A percentile compares a stretch with the other conserved stretches of the same genome.
Evolutionary conservation across 148 eudicot species (phyloP).

Genomic region (Nepenthes gracilis): DNA sequence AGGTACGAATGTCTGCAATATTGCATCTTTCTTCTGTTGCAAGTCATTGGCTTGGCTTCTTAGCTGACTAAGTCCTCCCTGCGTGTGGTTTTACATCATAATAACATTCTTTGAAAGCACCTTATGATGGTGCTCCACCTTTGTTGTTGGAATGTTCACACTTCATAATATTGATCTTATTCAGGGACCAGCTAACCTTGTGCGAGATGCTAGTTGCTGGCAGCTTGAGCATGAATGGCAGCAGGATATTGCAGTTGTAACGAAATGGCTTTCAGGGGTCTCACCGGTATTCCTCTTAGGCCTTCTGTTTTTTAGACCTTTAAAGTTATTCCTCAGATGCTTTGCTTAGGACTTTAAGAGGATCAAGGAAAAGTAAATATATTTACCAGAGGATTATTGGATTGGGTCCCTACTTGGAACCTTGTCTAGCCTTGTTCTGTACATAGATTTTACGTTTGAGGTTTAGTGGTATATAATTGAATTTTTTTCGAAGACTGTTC

Average conservation of each 20-base stretch:
- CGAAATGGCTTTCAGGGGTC: slow-evolving; percentile 94
- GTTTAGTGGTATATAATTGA: no score
- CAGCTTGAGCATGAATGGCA: slow-evolving; percentile 96
- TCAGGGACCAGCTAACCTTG: slow-evolving; percentile 79
- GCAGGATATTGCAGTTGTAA: slow-evolving; percentile 97
- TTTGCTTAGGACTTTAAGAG: no score
- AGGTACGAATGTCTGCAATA: slow-evolving; percentile 29
- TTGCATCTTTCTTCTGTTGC: not conserved
- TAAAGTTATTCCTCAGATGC: slow-evolving; percentile 5
- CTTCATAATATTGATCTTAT: slow-evolving; percentile 1
- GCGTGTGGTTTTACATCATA: not conserved
- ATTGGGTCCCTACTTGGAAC: no score
- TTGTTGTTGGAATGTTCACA: not conserved
- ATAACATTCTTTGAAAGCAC: not conserved
- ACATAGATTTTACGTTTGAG: no score
- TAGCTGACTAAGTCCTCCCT: not conserved
- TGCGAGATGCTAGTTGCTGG: slow-evolving; percentile 90
- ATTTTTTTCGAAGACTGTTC: no score
- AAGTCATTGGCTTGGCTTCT: not conserved
- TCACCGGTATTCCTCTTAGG: slow-evolving; percentile 59
- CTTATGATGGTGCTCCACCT: not conserved
- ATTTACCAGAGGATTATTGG: no score
- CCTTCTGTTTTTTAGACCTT: not conserved
- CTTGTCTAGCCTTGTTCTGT: no score
- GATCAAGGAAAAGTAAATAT: no score